Evolutionary conservation across 192 early-diverging fungal species (phyloP).

Genomic region (Spizellomyces sp.): DNA sequence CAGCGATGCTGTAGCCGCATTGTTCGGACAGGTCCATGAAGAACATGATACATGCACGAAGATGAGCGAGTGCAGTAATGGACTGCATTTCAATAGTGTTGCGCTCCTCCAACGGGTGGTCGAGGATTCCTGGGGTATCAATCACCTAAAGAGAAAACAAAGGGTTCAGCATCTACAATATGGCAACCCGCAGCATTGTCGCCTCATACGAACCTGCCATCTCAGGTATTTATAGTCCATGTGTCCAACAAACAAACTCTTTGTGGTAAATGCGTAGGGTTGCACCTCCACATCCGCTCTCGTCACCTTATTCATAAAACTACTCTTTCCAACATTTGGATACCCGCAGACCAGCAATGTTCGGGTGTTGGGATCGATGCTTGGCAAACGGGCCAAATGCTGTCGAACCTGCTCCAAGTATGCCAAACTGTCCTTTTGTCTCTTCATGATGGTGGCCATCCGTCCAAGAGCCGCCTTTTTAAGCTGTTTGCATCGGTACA

Average conservation of each 20-base stretch:
- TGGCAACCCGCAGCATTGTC: background rate
- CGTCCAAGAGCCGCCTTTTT: conserved; percentile 96
- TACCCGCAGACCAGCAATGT: conserved; percentile 99
- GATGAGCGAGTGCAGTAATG: conserved; percentile 97
- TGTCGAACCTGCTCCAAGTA: conserved; percentile 99
- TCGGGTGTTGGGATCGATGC: conserved; percentile 99
- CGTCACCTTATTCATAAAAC: conserved; percentile 99
- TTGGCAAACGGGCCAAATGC: conserved; percentile 97
- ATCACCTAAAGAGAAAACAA: conserved; percentile 67
- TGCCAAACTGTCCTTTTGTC: conserved; percentile 95
- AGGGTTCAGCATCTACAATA: background rate
- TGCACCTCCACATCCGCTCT: conserved; percentile 99
- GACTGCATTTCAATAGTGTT: conserved; percentile 99
- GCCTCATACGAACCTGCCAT: conserved; percentile 72
- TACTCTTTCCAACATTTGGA: conserved; percentile 99
- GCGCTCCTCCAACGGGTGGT: conserved; percentile 98
- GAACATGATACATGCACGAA: conserved; percentile 94
- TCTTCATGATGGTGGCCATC: conserved; percentile 99
- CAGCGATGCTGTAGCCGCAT: conserved; percentile 95
- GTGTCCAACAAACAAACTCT: conserved; percentile 99
- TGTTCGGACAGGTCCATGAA: conserved; percentile 98
- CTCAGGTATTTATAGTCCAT: conserved; percentile 99
- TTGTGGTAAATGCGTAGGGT: conserved; percentile 99
- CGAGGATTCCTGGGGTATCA: conserved; percentile 99
- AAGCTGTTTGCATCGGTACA: conserved; percentile 99